Conservation (phyloP, 2,329 filamentous ascomycete genomes). For the Pseudogymnoascus sp. region DNA sequence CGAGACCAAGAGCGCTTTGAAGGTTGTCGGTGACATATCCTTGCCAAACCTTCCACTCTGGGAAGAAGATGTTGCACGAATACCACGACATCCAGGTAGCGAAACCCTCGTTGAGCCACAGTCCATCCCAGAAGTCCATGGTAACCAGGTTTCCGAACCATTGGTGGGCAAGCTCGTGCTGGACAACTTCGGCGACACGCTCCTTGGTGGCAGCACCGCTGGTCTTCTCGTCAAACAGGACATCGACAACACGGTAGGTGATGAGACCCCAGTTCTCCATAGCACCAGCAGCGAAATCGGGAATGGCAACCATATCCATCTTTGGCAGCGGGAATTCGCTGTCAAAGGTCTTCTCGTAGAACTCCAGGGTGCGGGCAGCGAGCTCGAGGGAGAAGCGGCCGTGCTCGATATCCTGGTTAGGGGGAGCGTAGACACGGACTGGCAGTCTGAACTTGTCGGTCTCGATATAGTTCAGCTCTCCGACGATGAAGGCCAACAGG, state of each 20-base stretch:
- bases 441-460: slow-evolving; percentile 86
- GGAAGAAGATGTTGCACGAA: slow-evolving; percentile 89
- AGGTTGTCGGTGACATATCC: slow-evolving; percentile 89
- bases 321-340: slow-evolving; percentile 81
- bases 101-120: slow-evolving; percentile 94
- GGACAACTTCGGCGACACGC: slow-evolving; percentile 87
- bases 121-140: slow-evolving; percentile 97
- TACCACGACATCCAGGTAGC: slow-evolving; percentile 93
- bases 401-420: slow-evolving; percentile 82
- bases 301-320: slow-evolving; percentile 95
- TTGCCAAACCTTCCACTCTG: slow-evolving; percentile 98
- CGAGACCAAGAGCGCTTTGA: slow-evolving; percentile 76
- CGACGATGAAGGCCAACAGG: slow-evolving; percentile 85
- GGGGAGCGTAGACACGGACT: slow-evolving; percentile 87
- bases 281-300: slow-evolving; percentile 88
- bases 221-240: slow-evolving; percentile 85
- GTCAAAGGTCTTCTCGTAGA: slow-evolving; percentile 93
- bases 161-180: slow-evolving; percentile 94
- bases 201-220: slow-evolving; percentile 86
- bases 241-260: slow-evolving; percentile 86
- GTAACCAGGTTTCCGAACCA: slow-evolving; percentile 98
- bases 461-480: slow-evolving; percentile 89
- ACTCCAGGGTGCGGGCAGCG: slow-evolving; percentile 79
- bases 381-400: slow-evolving; percentile 85
- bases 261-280: slow-evolving; percentile 99